Percentiles rank a stretch among this genome's conserved stretches.
These are phyloP conservation scores for Penicillium herquei DNA, from an alignment of 495 filamentous ascomycete species.

Conservation along the genomic window DNA sequence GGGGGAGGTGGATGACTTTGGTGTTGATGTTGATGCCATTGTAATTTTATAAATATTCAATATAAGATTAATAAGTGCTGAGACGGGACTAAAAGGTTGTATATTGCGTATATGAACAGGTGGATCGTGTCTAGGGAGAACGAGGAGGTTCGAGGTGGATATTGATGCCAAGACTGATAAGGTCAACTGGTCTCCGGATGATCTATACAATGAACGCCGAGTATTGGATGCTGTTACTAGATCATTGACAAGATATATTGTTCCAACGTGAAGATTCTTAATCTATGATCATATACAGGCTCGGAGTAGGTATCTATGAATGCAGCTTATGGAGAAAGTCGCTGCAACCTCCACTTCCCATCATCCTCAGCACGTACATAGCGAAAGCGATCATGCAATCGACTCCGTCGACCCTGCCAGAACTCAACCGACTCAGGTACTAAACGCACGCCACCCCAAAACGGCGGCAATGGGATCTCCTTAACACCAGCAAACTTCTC, in stretches of 20 bases:
- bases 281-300: neutral
- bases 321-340: slow-evolving; percentile 36
- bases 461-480: slow-evolving; percentile 82
- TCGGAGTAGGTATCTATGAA: neutral
- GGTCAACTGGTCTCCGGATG: neutral
- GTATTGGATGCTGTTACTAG: neutral
- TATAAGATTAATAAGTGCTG: neutral
- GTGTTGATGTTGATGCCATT: slow-evolving; percentile 15
- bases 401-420: slow-evolving; percentile 87
- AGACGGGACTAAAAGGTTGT: no score
- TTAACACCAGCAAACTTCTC: slow-evolving; percentile 68
- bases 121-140: neutral
- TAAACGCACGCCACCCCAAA: slow-evolving; percentile 91
- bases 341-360: slow-evolving; percentile 48
- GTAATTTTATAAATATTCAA: neutral
- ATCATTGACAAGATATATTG: no score
- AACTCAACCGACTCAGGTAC: slow-evolving; percentile 87
- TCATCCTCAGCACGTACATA: slow-evolving; percentile 62
- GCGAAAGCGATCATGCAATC: slow-evolving; percentile 89
- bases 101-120: neutral
- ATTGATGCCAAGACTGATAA: slow-evolving; percentile 18
- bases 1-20: slow-evolving; percentile 20
- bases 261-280: no score
- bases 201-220: neutral
- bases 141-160: neutral